Evolutionary conservation across 2,329 filamentous ascomycete species (phyloP).

Genomic region (Fusarium udum): DNA sequence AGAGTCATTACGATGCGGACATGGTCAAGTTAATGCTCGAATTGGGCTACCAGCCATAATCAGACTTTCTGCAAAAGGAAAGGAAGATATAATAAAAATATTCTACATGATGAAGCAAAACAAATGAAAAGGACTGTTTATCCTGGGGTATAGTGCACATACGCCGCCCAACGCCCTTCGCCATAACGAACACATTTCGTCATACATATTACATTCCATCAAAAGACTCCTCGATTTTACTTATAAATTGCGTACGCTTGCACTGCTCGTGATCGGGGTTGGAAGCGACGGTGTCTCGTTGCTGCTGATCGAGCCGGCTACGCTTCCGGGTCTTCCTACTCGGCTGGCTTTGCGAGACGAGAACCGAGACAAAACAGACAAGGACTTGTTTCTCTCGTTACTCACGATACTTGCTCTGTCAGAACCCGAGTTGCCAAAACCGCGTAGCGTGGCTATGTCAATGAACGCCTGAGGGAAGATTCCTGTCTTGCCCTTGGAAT

Average conservation of each 20-base stretch:
- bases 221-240: background rate
- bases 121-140: conserved; percentile 4
- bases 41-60: background rate
- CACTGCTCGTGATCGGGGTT: conserved; percentile 13
- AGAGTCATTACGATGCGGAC: background rate
- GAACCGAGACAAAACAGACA: conserved; percentile 49
- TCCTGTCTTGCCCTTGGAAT: conserved; percentile 62
- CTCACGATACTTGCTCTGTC: conserved; percentile 46
- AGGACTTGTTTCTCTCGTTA: conserved; percentile 49
- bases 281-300: conserved; percentile 41
- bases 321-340: conserved; percentile 45
- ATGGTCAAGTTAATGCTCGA: background rate
- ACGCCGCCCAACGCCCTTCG: conserved; percentile 25
- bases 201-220: conserved; percentile 9
- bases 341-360: conserved; percentile 45
- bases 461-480: conserved; percentile 63
- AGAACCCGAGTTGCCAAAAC: conserved; percentile 42
- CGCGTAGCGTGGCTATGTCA: conserved; percentile 56
- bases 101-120: conserved; percentile 1
- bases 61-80: background rate
- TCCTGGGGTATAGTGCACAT: conserved; percentile 33
- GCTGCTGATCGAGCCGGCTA: conserved; percentile 48
- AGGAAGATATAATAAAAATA: background rate
- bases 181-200: conserved; percentile 3
- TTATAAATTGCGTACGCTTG: conserved; percentile 12